Base-by-base conservation (phyloP, 2,329 filamentous ascomycete species). In the Penicillium rolfsii region DNA sequence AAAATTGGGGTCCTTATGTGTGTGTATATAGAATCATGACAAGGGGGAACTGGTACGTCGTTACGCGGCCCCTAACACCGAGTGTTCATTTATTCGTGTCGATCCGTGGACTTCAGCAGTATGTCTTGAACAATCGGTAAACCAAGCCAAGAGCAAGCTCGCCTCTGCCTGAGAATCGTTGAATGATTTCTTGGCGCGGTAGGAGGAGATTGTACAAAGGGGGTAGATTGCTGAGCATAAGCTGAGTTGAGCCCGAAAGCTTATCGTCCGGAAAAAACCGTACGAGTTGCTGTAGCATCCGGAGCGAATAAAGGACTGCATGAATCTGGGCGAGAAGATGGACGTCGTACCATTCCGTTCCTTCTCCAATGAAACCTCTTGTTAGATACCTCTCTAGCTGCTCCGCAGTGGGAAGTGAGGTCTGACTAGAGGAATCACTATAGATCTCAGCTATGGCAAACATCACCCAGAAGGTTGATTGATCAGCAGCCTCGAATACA, bases 291-390 rank as follows among this genome's bases (percentile, higher is more conserved):
- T 87, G 64, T 71, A 86, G 64, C 78, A 89, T 84, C 46, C 86
- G 81, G 1, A 90, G 70, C 0, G 87, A 89, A 69, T 90, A 90
- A 5, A 86, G 73, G 0, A 82, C 79, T 4, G 84, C 85, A 57
- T 89, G 85, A 0, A 87, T 73, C 64, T 89, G 85, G 0, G 87
- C 87, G 8, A 81, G 72, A 52, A 89, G 79, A 67, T 91, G 89
- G 46, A 89, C 74, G 19, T 83, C 76, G 9, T 83, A 78, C 89
- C 88, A 91, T 1, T 79, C 76, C 11, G 79, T 57, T 1, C 68
- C 67, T n/a, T 77, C 71, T 2, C 67, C 69, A 62, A 70, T 68
- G 52, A 70, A 68, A 1, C 73, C 73, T 9, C 68, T 52, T 22
- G 48, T 61, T 8, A 79, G 62, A 30, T 79, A 77, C 36, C 63